Percentiles rank a stretch among this genome's conserved stretches.
phyloP scores from a whole-genome alignment of 306 rosid species.

The Quercus cerris region DNA sequence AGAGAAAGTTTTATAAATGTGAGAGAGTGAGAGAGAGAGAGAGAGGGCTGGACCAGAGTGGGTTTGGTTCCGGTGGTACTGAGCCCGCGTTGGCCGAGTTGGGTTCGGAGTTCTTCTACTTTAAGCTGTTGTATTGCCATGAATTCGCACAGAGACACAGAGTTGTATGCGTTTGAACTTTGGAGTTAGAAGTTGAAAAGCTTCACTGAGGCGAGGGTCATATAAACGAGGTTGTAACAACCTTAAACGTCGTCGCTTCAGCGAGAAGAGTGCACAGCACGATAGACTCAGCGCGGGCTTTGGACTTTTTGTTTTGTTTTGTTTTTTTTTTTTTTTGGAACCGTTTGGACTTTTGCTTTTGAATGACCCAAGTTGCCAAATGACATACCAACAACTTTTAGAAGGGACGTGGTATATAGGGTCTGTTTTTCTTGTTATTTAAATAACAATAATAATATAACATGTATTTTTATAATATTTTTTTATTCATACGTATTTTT shows the following conservation, averaged over 20 bases:
- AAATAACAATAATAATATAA: too few species aligned
- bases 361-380: neutral
- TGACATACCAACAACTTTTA: too few species aligned
- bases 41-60: slow-evolving; percentile 41
- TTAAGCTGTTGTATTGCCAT: slow-evolving; percentile 33
- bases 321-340: neutral
- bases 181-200: neutral
- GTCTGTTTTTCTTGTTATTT: too few species aligned
- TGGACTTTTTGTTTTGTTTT: neutral
- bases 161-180: neutral
- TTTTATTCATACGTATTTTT: fast-evolving
- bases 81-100: slow-evolving; percentile 74
- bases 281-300: neutral
- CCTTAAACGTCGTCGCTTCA: neutral
- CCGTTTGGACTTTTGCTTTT: neutral
- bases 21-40: neutral
- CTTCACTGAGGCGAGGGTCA: neutral
- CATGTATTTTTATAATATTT: too few species aligned
- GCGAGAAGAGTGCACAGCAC: neutral
- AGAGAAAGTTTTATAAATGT: neutral
- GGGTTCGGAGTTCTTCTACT: slow-evolving; percentile 69
- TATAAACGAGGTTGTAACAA: neutral
- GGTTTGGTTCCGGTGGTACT: slow-evolving; percentile 64
- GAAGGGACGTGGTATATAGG: too few species aligned
- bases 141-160: too few species aligned